These are phyloP conservation scores for Xerocomus nothofagi DNA, from an alignment of 1,284 basidiomycete genomes.

Conservation along the genomic window DNA sequence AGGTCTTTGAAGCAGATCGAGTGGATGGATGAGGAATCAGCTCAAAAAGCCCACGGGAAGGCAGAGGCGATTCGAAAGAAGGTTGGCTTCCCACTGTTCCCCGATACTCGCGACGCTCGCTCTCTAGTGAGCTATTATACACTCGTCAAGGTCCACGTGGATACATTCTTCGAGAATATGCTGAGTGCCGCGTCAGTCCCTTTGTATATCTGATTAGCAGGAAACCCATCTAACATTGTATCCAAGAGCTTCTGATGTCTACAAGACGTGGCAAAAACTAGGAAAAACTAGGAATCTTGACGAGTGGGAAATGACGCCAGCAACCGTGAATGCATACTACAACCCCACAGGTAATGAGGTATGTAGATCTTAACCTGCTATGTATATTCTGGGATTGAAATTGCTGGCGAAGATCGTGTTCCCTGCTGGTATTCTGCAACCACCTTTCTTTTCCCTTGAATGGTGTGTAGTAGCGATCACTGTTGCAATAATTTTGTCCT, in stretches of 20 bases:
- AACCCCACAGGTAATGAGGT: slow-evolving; percentile 81
- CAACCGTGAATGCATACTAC: slow-evolving; percentile 80
- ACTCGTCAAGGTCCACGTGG: slow-evolving; percentile 61
- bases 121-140: slow-evolving; percentile 79
- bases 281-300: slow-evolving; percentile 73
- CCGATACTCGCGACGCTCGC: slow-evolving; percentile 74
- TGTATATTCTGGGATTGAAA: not conserved
- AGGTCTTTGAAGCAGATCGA: slow-evolving; percentile 71
- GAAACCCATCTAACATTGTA: slow-evolving; percentile 5
- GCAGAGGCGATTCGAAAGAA: slow-evolving; percentile 80
- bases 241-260: slow-evolving; percentile 53
- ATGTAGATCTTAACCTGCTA: slow-evolving; percentile 2
- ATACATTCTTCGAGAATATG: slow-evolving; percentile 86
- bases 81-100: slow-evolving; percentile 87
- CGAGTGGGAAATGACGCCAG: slow-evolving; percentile 89
- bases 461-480: slow-evolving; percentile 57
- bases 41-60: slow-evolving; percentile 84
- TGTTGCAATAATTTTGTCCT: slow-evolving; percentile 3
- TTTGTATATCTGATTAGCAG: not conserved
- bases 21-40: slow-evolving; percentile 92
- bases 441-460: slow-evolving; percentile 85
- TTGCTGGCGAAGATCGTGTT: slow-evolving; percentile 77
- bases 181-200: slow-evolving; percentile 58
- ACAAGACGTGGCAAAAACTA: slow-evolving; percentile 73
- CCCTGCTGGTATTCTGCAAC: slow-evolving; percentile 92